These are phyloP conservation scores for Saccharomycopsis capsularis DNA, from an alignment of 805 yeast genomes.

Conservation along the genomic window DNA sequence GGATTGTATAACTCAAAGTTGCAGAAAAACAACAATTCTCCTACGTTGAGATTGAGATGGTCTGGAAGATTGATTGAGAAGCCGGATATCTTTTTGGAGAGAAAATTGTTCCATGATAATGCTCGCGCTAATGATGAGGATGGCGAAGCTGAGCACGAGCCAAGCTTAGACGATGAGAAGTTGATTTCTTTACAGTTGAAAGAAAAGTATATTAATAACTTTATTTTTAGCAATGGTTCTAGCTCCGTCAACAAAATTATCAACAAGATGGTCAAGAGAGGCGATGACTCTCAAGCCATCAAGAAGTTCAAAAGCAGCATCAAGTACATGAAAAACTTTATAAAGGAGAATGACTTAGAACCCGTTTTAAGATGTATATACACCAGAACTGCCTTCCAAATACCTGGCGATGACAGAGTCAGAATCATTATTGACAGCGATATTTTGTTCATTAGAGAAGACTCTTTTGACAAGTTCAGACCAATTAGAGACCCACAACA, in stretches of 20 bases:
- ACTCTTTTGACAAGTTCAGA: slow-evolving; percentile 70
- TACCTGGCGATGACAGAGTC: slow-evolving; percentile 93
- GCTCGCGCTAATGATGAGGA: slow-evolving; percentile 22
- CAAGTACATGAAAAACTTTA: slow-evolving; percentile 53
- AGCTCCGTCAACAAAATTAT: slow-evolving; percentile 40
- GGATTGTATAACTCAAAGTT: slow-evolving; percentile 83
- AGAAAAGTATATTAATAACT: slow-evolving; percentile 74
- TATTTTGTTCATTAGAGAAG: slow-evolving; percentile 82
- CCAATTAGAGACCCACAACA: slow-evolving; percentile 83
- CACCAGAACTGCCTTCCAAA: slow-evolving; percentile 93
- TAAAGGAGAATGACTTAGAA: slow-evolving; percentile 59
- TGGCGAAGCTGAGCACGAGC: slow-evolving; percentile 29
- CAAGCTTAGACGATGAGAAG: slow-evolving; percentile 32
- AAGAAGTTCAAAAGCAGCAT: slow-evolving; percentile 49
- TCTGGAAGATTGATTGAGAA: slow-evolving; percentile 72
- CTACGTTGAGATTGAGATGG: slow-evolving; percentile 86
- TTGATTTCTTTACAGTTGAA: slow-evolving; percentile 59
- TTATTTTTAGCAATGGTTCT: slow-evolving; percentile 44
- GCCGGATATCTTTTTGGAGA: slow-evolving; percentile 76
- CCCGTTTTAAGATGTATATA: slow-evolving; percentile 84
- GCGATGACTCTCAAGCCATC: slow-evolving; percentile 41
- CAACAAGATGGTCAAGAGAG: slow-evolving; percentile 56
- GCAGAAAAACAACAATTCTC: slow-evolving; percentile 57
- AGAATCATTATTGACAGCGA: slow-evolving; percentile 89
- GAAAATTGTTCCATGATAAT: slow-evolving; percentile 58